Evolutionary conservation across 306 rosid species (phyloP), one percentile per base, ranked within the genome.

Genomic region (Cucurbita moschata): DNA sequence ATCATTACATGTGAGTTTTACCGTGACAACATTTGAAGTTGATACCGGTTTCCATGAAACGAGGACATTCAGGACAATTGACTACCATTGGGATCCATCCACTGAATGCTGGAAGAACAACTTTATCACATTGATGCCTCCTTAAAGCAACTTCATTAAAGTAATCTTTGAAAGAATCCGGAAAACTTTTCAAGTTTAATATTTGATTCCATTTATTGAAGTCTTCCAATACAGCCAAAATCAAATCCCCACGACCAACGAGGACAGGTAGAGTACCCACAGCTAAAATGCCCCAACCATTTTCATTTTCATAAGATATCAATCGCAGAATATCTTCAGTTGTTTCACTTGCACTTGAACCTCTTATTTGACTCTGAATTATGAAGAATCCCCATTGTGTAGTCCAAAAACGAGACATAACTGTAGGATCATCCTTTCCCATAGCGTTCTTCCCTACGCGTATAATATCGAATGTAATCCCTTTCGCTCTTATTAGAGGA

Each of bases 21-120:
- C 70, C 65, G 54, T 88, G 89, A 80, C 91, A 88, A 14, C 87
- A 88, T 66, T 85, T 86, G 78, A 84, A 88, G 43, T 14, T 47
- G 15, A 68, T 68, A 4, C 57, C 73, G 23, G 57, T 26, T 57
- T 86, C 86, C 95, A 89, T 89, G 9, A 78, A 63, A 13, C 85
- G 82, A 4, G 74, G 77, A 46, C 92, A 88, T 13, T 88, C 88
- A 0, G 86, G 87, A 52, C 93, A 88, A 9, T 76, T 71, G 60
- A 88, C 79, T 0, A 13, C 18, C 21, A 78, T 81, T 0, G 92
- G 87, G 0, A 79, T 75, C 77, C 81, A 82, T 37, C 73, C 73
- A 68, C 88, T 78, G 0, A 69, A 26, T 4, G 52, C 68, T 0
- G 86, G 82, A 38, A 85, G 73, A 44, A 21, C 13, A 0, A 68